A percentile compares a stretch with the other conserved stretches of the same genome.
phyloP scores from a whole-genome alignment of 106 monocot genomes.

The Acorus gramineus region DNA sequence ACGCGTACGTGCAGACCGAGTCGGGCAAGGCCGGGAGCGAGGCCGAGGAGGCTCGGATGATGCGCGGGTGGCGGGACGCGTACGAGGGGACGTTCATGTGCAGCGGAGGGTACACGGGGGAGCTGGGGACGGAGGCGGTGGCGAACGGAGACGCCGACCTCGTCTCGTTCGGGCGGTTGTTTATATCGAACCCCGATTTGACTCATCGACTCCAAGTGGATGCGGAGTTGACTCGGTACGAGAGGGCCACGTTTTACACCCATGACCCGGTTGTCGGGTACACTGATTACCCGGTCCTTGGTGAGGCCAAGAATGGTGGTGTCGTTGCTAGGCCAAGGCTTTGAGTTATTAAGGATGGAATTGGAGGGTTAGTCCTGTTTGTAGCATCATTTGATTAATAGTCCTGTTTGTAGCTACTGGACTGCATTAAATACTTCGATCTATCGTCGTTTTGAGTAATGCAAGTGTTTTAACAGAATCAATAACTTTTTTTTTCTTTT shows the following conservation, averaged over 20 bases:
- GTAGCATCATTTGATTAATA: too few species aligned
- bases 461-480: too few species aligned
- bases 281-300: background rate
- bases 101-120: background rate
- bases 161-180: background rate
- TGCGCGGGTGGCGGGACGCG: background rate
- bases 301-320: too few species aligned
- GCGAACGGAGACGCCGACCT: background rate
- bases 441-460: too few species aligned
- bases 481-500: too few species aligned
- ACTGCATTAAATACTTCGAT: too few species aligned
- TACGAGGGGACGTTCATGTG: slow-evolving; percentile 2
- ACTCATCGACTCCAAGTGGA: background rate
- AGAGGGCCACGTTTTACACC: background rate
- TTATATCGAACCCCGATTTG: slow-evolving; percentile 1
- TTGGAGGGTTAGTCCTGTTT: too few species aligned
- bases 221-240: background rate
- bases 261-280: background rate
- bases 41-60: background rate
- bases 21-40: background rate
- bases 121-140: background rate
- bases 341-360: too few species aligned
- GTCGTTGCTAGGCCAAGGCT: too few species aligned
- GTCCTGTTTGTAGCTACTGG: too few species aligned
- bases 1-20: background rate